Evolutionary conservation across 1,284 basidiomycete genomes (phyloP), one percentile per base, ranked within the genome.

Genomic region (Boletus holoroseus): DNA sequence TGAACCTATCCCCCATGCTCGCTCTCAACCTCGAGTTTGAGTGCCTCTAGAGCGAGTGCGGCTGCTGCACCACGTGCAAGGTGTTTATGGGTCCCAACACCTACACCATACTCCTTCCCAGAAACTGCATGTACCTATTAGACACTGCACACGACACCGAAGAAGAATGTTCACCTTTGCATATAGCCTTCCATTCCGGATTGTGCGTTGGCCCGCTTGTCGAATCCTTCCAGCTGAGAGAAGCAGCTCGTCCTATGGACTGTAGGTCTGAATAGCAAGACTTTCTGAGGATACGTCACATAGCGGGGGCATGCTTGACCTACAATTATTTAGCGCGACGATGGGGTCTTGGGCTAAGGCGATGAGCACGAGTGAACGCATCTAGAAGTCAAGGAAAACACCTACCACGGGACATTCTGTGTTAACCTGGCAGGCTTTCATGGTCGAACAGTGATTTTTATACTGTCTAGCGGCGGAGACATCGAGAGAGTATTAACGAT

Each of bases 11-110:
- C 51, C 55, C 58, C 44, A 15, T 52, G 50, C 50, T 56, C 57
- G 32, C 32, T 46, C 43, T 65, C 56, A 27, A 55, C 51, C 44
- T 56, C 62, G n/a, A 51, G 44, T 47, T 51, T 67, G 44, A 70
- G 61, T 26, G 50, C 46, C 13, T 51, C 53, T 46, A 82, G 63
- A 34, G 82, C 76, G 36, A 66, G 57, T n/a, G 68, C 68, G 2
- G 84, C 81, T 3, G 84, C 82, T 4, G 60, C 67, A 56, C 81
- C 73, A 58, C 73, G 76, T 9, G 83, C 76, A 24, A 74, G 59
- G 56, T 78, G 71, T 60, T 82, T 85, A 44, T 73, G 72, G 3
- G 70, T 55, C 5, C 76, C 81, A 18, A 50, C 12, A 36, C 64
- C 64, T 13, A 45, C 44, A 3, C 65, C 67, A 46, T 68, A 68